Conservation (phyloP, 2,329 filamentous ascomycete species). For the Orbilia brochopaga region DNA sequence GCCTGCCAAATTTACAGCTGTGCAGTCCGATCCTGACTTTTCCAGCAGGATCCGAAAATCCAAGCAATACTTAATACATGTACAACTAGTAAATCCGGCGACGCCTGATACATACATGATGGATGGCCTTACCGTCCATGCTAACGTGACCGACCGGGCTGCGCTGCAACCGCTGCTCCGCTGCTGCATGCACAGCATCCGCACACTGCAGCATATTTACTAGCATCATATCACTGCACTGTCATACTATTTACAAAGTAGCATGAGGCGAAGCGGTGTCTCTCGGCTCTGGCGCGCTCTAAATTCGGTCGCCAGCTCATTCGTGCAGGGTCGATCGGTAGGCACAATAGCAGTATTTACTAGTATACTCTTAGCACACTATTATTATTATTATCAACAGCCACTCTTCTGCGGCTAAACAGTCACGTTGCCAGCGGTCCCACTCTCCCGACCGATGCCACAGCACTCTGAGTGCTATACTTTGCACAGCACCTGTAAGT, state of each 20-base stretch:
- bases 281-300: conserved; percentile 2
- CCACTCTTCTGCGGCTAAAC: conserved; percentile 35
- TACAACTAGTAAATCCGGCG: neutral
- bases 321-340: conserved; percentile 35
- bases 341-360: too few relatives aligned
- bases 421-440: conserved; percentile 46
- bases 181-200: too few relatives aligned
- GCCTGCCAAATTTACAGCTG: too few relatives aligned
- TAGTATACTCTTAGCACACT: too few relatives aligned
- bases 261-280: conserved; percentile 39
- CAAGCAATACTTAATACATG: too few relatives aligned
- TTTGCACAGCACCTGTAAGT: too few relatives aligned
- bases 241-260: neutral
- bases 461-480: neutral
- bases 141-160: conserved; percentile 36
- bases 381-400: too few relatives aligned
- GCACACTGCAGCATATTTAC: conserved; percentile 8
- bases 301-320: conserved; percentile 48
- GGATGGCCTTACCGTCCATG: conserved; percentile 1
- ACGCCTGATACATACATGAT: too few relatives aligned
- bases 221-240: too few relatives aligned
- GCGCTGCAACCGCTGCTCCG: neutral
- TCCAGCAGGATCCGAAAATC: too few relatives aligned
- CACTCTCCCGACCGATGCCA: conserved; percentile 20
- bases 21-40: too few relatives aligned